Conservation (phyloP, 1,284 basidiomycete species). For the Malassezia cuniculi region DNA sequence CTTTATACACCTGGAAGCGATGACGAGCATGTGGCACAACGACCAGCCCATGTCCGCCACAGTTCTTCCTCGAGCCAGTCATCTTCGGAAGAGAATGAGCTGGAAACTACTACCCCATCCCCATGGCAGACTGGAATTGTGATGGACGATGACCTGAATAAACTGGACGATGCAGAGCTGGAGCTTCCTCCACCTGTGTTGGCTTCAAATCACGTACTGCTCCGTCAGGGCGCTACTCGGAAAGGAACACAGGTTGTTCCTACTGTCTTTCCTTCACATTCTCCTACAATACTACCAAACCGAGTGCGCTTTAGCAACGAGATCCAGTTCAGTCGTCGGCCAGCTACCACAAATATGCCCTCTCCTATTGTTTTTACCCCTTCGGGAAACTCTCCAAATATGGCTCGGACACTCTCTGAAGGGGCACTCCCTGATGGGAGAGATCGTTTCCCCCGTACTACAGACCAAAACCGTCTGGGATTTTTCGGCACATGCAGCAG, state of each 20-base stretch:
- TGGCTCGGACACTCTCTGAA: neutral
- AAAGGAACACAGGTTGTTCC: neutral
- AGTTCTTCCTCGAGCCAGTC: constrained; percentile 5
- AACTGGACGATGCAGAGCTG: constrained; percentile 6
- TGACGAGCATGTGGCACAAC: neutral
- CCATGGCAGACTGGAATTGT: constrained; percentile 10
- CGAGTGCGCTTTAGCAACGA: neutral
- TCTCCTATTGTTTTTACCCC: constrained; percentile 1
- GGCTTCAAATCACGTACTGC: neutral
- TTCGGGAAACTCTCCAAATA: neutral
- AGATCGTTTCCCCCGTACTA: neutral
- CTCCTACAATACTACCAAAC: constrained; percentile 3
- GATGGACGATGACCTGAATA: neutral
- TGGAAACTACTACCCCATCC: constrained; percentile 7
- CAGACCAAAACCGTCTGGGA: neutral
- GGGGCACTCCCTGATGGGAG: no score
- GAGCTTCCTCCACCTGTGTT: constrained; percentile 8
- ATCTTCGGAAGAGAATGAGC: constrained; percentile 1
- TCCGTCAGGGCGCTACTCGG: neutral
- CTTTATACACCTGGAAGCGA: neutral
- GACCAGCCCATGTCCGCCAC: neutral
- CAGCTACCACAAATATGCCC: constrained; percentile 12
- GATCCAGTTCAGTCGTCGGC: constrained; percentile 9
- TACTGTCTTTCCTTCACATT: neutral
- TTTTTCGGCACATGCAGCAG: neutral